Evolutionary conservation across 2,329 filamentous ascomycete genomes (phyloP), one percentile per base, ranked within the genome.

Genomic region (Cyclaneusma minus): DNA sequence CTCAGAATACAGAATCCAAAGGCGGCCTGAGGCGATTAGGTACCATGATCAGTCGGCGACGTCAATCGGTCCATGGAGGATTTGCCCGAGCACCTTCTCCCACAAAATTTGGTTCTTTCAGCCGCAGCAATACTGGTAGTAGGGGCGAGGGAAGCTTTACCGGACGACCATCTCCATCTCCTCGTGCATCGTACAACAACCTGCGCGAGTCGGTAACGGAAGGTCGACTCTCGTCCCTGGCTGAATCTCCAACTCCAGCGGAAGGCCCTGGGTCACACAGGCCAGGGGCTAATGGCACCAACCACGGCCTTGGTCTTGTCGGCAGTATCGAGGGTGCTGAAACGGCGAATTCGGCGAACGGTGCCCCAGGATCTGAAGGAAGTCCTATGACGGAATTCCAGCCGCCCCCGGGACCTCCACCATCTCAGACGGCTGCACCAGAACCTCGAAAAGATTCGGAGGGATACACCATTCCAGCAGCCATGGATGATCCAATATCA

Each of bases 381-480:
- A 27, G 53, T 21, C 64, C 68, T 28, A 43, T 64, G 13, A 56
- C 60, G 25, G 62, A 64, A 27, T 59, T 63, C 16, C 51, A 58
- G 6, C 58, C 65, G 16, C 63, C 64, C 10, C 53, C 60, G 2
- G 62, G 61, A 0, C 57, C 63, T 13, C 61, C 66, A 13, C 43
- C 41, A 15, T 41, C 43, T 22, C 43, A 45, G 13, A 39, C 37
- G 23, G n/a, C 33, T 25, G 22, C 24, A 20, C 4, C 25, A 15
- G 36, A 55, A 29, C 45, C 61, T 29, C 51, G 54, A 12, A 80
- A 70, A 44, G 82, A 89, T 44, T 56, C 68, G 0, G 81, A 91
- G 36, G 82, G 81, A 5, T 89, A 74, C 44, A 76, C 65, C 4
- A 65, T 87, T n/a, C 79, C 76, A 0, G 61, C 69, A 0, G 56